Conservation (phyloP, 768 basidiomycete species). For the Mrakia frigida region DNA sequence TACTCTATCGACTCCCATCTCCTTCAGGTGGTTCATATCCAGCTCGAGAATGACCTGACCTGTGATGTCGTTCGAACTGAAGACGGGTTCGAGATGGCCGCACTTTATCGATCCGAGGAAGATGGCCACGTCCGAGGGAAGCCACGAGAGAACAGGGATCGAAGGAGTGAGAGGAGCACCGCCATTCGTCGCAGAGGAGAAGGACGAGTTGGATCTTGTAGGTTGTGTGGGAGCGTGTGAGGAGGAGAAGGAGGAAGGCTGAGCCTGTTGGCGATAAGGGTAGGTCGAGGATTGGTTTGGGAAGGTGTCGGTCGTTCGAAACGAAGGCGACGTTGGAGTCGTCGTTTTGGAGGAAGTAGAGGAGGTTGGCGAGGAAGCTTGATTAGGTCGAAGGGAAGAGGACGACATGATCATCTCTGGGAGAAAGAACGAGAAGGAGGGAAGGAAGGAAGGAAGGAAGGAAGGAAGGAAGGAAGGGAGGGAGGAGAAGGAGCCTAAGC, state of each 20-base stretch:
- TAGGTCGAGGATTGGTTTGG: neutral
- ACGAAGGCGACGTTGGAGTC: constrained; percentile 14
- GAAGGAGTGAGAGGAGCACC: neutral
- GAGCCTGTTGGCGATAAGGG: neutral
- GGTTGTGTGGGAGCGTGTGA: neutral
- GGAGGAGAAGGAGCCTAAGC: too few species aligned
- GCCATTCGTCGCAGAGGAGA: constrained; percentile 3
- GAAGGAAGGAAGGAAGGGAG: neutral
- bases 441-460: neutral
- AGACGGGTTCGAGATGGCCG: constrained; percentile 59
- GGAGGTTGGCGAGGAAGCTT: neutral
- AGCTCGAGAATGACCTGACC: constrained; percentile 88
- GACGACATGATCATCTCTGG: constrained; percentile 6
- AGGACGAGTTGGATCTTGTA: neutral
- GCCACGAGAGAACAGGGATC: constrained; percentile 23
- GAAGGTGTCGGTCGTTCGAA: constrained; percentile 10
- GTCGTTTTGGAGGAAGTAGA: constrained; percentile 15
- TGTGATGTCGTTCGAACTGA: constrained; percentile 81
- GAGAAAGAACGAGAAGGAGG: too few species aligned
- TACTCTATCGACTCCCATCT: constrained; percentile 82
- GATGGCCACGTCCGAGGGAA: constrained; percentile 47
- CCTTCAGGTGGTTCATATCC: constrained; percentile 77
- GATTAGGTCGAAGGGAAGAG: neutral
- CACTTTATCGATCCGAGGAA: constrained; percentile 81
- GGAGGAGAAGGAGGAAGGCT: neutral